These are phyloP conservation scores for Sclerotinia subarctica DNA, from an alignment of 2,329 filamentous ascomycete species.

Conservation along the genomic window DNA sequence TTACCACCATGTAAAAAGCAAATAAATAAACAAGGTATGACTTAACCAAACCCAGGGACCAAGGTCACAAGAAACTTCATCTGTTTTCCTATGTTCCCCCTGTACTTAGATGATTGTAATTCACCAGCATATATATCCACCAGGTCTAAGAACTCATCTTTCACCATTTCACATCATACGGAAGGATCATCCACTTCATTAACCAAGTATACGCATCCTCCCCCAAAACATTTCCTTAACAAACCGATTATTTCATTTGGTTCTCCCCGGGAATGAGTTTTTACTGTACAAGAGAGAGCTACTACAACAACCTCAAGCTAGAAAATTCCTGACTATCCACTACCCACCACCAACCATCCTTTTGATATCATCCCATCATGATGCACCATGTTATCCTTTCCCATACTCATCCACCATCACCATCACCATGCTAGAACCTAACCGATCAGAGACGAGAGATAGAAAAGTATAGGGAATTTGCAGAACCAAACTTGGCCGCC, in stretches of 20 bases:
- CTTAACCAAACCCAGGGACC: too few relatives aligned
- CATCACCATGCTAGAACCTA: constrained; percentile 12
- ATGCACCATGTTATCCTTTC: constrained; percentile 7
- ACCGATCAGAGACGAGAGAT: constrained; percentile 9
- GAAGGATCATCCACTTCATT: not conserved
- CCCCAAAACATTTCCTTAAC: not conserved
- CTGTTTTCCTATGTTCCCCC: not conserved
- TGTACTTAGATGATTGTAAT: not conserved
- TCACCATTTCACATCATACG: not conserved
- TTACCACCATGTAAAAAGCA: too few relatives aligned
- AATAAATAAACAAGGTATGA: too few relatives aligned
- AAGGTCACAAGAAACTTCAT: too few relatives aligned
- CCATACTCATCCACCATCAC: constrained; percentile 7
- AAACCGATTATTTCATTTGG: not conserved
- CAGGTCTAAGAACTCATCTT: too few relatives aligned
- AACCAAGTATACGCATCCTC: not conserved
- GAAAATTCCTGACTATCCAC: constrained; percentile 7
- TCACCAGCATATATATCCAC: too few relatives aligned
- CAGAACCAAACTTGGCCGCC: constrained; percentile 17
- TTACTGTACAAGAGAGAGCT: constrained; percentile 21
- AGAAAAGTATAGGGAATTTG: constrained; percentile 5
- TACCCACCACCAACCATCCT: constrained; percentile 2
- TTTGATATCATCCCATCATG: constrained; percentile 17
- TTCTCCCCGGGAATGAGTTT: constrained; percentile 4
- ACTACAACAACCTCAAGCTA: constrained; percentile 11